Evolutionary conservation across 805 yeast genomes (phyloP).

Genomic region (Clavispora phyllophila): DNA sequence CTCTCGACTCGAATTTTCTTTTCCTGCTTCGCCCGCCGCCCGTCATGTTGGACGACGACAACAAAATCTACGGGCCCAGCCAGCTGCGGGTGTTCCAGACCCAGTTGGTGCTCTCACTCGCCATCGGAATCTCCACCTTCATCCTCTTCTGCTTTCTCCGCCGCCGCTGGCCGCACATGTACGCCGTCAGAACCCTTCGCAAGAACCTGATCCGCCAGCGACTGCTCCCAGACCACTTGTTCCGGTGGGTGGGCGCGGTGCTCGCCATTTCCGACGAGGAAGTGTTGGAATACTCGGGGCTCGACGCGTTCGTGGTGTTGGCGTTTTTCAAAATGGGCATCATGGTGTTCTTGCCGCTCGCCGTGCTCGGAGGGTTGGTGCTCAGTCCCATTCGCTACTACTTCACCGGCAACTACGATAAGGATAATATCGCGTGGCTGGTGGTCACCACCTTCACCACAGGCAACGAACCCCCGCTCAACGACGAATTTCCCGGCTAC

Average conservation of each 20-base stretch:
- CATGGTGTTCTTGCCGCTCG: conserved; percentile 16
- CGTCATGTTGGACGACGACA: conserved; percentile 8
- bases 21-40: too few species aligned
- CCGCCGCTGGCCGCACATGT: conserved; percentile 52
- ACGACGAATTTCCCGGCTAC: conserved; percentile 37
- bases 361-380: conserved; percentile 23
- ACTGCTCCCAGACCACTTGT: conserved; percentile 35
- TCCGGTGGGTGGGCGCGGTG: conserved; percentile 23
- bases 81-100: conserved; percentile 55
- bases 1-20: neutral
- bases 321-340: conserved; percentile 34
- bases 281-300: conserved; percentile 19
- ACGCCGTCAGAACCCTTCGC: conserved; percentile 50
- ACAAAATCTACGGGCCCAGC: conserved; percentile 36
- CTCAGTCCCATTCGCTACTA: conserved; percentile 35
- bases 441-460: conserved; percentile 4
- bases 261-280: conserved; percentile 22
- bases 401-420: conserved; percentile 40
- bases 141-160: conserved; percentile 46
- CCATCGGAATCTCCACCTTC: conserved; percentile 44
- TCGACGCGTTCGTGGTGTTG: conserved; percentile 32
- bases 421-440: conserved; percentile 26
- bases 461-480: conserved; percentile 19
- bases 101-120: conserved; percentile 46
- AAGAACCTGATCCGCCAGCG: conserved; percentile 29